phyloP scores from a whole-genome alignment of 257 asterid species.

The Solanum arcanum region DNA sequence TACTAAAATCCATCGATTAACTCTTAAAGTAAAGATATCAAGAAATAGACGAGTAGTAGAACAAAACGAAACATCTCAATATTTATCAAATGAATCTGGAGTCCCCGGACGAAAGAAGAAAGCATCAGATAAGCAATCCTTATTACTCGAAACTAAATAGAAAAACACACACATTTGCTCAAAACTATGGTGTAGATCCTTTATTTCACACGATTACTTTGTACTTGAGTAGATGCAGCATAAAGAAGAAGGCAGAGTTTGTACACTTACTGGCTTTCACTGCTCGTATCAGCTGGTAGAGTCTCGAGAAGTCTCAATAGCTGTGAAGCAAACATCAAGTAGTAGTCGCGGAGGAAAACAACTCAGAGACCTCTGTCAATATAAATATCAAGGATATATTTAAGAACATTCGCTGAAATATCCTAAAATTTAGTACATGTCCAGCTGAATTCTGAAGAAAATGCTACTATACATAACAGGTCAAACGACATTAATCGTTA shows the following conservation, averaged over 20 bases:
- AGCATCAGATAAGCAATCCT: background rate
- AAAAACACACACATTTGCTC: background rate
- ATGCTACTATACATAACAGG: background rate
- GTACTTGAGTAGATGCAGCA: background rate
- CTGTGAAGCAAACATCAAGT: conserved; percentile 51
- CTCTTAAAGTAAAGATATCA: background rate
- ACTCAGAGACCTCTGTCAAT: background rate
- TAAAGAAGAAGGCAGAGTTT: background rate
- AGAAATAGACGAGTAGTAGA: background rate
- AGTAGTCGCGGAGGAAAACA: conserved; percentile 9
- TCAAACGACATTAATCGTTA: background rate
- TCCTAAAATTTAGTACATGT: background rate
- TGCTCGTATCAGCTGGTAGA: conserved; percentile 32
- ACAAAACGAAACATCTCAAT: background rate
- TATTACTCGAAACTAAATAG: background rate
- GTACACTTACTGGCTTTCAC: conserved; percentile 39
- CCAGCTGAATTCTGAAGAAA: background rate
- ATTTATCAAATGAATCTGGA: background rate
- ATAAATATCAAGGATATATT: background rate
- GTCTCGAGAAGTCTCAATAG: conserved; percentile 48
- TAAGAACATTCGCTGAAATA: background rate
- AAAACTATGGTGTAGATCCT: background rate
- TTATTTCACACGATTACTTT: background rate
- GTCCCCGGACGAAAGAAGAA: background rate
- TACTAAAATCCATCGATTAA: background rate